These are phyloP conservation scores for Fusarium sp. DNA, from an alignment of 2,329 filamentous ascomycete species.

Conservation along the genomic window DNA sequence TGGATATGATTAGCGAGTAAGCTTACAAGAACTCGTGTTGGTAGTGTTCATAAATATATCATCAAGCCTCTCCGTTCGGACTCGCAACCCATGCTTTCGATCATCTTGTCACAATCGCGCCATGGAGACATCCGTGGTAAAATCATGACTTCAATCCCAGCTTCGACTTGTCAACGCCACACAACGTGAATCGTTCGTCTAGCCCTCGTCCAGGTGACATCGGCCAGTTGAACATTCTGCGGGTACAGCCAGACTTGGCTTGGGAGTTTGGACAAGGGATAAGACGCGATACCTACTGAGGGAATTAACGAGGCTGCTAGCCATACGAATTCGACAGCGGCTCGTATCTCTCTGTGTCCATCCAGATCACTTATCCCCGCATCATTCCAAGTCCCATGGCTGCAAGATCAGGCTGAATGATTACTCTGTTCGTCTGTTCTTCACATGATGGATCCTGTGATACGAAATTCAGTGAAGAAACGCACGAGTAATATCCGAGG, in stretches of 20 bases:
- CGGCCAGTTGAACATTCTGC: conserved; percentile 25
- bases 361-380: conserved; percentile 20
- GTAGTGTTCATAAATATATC: conserved; percentile 29
- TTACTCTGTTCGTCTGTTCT: conserved; percentile 4
- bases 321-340: conserved; percentile 31
- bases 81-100: conserved; percentile 12
- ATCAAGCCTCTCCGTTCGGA: conserved; percentile 20
- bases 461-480: not conserved
- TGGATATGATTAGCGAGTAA: conserved; percentile 1
- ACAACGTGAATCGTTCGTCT: conserved; percentile 13
- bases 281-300: conserved; percentile 30
- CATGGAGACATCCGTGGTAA: conserved; percentile 18
- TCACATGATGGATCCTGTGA: conserved; percentile 1
- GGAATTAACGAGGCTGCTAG: conserved; percentile 32
- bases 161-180: not conserved
- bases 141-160: not conserved
- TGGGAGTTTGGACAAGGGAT: conserved; percentile 11
- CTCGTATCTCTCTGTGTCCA: conserved; percentile 29
- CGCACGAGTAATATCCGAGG: not conserved
- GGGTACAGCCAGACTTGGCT: conserved; percentile 28
- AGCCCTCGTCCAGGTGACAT: conserved; percentile 27
- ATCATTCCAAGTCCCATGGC: conserved; percentile 11
- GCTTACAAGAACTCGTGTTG: not conserved
- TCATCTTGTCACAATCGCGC: conserved; percentile 1
- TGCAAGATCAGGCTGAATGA: conserved; percentile 34